Base-by-base conservation (phyloP, 495 filamentous ascomycete species). In the Neurospora africana region DNA sequence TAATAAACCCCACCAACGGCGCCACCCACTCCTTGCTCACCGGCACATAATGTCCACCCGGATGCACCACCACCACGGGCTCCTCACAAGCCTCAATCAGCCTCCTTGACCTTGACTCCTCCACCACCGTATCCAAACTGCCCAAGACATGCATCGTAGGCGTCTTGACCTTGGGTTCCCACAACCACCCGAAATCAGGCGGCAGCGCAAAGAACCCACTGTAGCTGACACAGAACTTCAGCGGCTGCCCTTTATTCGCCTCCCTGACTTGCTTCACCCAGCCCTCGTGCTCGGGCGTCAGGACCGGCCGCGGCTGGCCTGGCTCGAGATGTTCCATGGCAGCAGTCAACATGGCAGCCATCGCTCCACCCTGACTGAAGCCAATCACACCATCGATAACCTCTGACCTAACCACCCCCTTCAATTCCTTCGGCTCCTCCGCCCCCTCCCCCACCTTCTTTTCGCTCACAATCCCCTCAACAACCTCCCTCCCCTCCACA, bases 1-100 rank as follows among this genome's bases (percentile, higher is more conserved):
- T 86, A 36, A 98, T 86, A 82, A 97, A 99, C 36, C 84, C 87
- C 44, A 90, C 89, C 69, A 95, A 80, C 67, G 87, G 89, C 83
- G 89, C 89, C 44, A 91, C 88, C 87, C 91, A 97, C 73, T 92
- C 89, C 82, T 91, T 91, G 75, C 88, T 87, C 69, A 91, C 89
- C 0, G 95, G 95, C 77, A 99, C 84, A 78, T 95, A 97, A 81
- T 99, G 95, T 0, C 95, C 95, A 17, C 95, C 95, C 3, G 95
- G 95, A 84, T 98, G 95, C 75, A 87, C 89, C 44, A 97, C 86
- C 39, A 94, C 89, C 68, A 79, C 78, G 21, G 82, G 87, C 17
- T 88, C 88, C 69, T 79, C 85, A 81, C 92, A 97, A 69, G 87
- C 84, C 21, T 91, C 87, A 41, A 92, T 85, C 74, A 98, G 80